Base-by-base conservation (phyloP, 495 filamentous ascomycete species). In the Neurospora tetrasperma region DNA sequence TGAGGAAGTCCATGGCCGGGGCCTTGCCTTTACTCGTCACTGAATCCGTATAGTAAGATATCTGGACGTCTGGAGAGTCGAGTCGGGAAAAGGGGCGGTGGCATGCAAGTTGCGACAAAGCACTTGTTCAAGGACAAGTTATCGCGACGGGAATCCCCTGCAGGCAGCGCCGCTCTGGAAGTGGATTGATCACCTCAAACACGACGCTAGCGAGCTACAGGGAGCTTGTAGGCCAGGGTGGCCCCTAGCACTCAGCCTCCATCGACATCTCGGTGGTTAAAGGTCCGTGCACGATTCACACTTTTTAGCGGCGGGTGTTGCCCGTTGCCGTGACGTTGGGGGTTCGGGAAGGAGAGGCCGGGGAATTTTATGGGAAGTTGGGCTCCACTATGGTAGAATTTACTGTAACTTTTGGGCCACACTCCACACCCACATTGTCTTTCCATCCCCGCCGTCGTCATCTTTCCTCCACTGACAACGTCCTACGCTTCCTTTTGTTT, bases 1-100 rank as follows among this genome's bases (percentile, higher is more conserved):
- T 99, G 73, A 99, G 87, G 79, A 98, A 98, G 77, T 99, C 94
- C 96, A 99, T 99, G 73, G 70, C 40, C 3, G 9, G 11, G 9
- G 69, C 2, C 40, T 59, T 38, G 35, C 5, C 35, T 38, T 38
- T 38, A 4, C 35, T 38, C 35, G 35, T 38, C 4, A 6, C 4
- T 38, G 35, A 38, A 38, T 38, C 35, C 12, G 54, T 66, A 14
- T 66, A 66, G 6, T 3, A 66, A 35, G 3, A 18, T 66, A 31
- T 66, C 27, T 16, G 23, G 54, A 2, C 54, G 23, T 66, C 12
- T 2, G 54, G 54, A 9, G 27, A 35, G 54, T 35, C 27, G 54
- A 62, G 54, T 62, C 54, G 27, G 3, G 27, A 18, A 62, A 66
- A 35, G 54, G 54, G 7, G 12, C 35, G 27, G 54, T 66, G 27